Base-by-base conservation (phyloP, 176 grass and related monocot genomes). In the Aechmea fasciata region DNA sequence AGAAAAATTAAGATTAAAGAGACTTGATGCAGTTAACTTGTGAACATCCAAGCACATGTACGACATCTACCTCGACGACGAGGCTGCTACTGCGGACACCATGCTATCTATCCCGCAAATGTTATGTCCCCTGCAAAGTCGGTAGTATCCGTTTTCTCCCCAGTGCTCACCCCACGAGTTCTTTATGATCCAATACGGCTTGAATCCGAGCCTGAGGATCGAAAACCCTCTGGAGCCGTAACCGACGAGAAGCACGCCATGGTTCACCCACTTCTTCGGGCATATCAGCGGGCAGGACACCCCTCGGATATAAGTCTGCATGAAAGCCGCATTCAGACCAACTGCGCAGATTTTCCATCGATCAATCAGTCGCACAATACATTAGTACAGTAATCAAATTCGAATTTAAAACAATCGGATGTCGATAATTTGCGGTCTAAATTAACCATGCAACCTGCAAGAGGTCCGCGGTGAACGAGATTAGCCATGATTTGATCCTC, bases 41-140 rank as follows among this genome's bases (percentile, higher is more conserved):
- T 1, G 5, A 15, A 61, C 2, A 61, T 61, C 15, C n/a, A n/a
- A 18, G 2, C 55, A 2, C 20, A n/a, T n/a, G n/a, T n/a, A 61
- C 2, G 15, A 9, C 13, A 17, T 61, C 13, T 9, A 17, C 0
- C 55, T 9, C 20, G 15, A 9, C 55, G 5, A 8, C 55, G 15
- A 61, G 2, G 55, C 55, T 61, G 55, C 7, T 61, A 82, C 87
- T 26, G 91, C 87, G 67, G 91, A 96, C 82, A 91, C 91, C 91
- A 91, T 96, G 88, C 20, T 86, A 69, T 96, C 87, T 57, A 96
- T 87, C 70, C 91, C 91, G 68, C 91, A 96, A 11, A 91, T 41
- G 73, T 88, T 91, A 23, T 72, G 75, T 13, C 82, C 91, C 62
- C 85, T 84, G 78, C 91, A 96, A 10, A 96, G 83, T 2, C 74